Evolutionary conservation across 805 yeast genomes (phyloP), one percentile per base, ranked within the genome.

Genomic region (Suhomyces sp.): DNA sequence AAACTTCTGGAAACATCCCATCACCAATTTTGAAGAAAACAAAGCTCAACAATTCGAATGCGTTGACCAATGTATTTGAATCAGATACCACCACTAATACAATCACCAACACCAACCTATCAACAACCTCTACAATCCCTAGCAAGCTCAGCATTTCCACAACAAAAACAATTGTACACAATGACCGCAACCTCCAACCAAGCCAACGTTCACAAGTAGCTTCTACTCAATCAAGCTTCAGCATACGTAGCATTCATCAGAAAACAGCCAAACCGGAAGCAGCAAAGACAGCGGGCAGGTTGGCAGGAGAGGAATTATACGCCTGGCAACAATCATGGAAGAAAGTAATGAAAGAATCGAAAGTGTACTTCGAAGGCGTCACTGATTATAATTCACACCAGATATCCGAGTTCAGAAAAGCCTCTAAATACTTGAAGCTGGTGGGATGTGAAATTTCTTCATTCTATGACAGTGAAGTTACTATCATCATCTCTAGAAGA

Each of bases 401-500:
- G 36, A 60, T 63, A 37, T 41, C 47, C 24, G 74, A 68, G 26
- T 65, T 57, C 30, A 68, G 62, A 28, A 62, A 65, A 32, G 76
- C 77, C 3, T 48, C 59, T 10, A 61, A 63, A 42, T 60, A 74
- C 19, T 67, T 76, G 43, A 62, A 58, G 35, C 68, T 59, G 47
- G 73, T 73, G n/a, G 77, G 77, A 3, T 73, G 77, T 36, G 62
- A 53, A 9, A 60, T 73, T 5, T 49, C 68, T 9, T 65, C 70
- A 1, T 59, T 67, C 27, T 76, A 72, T 46, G 80, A 74, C 43
- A 70, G 85, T 72, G 44, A 61, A 25, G 74, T 68, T 13, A 86
- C 96, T 9, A 86, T 88, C 35, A 88, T 91, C 18, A 76, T 91
- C 15, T 79, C 93, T 10, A 71, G 80, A 44, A 70, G 95, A 40